Evolutionary conservation across 768 basidiomycete genomes (phyloP).

Genomic region (Boletus reticulatus): DNA sequence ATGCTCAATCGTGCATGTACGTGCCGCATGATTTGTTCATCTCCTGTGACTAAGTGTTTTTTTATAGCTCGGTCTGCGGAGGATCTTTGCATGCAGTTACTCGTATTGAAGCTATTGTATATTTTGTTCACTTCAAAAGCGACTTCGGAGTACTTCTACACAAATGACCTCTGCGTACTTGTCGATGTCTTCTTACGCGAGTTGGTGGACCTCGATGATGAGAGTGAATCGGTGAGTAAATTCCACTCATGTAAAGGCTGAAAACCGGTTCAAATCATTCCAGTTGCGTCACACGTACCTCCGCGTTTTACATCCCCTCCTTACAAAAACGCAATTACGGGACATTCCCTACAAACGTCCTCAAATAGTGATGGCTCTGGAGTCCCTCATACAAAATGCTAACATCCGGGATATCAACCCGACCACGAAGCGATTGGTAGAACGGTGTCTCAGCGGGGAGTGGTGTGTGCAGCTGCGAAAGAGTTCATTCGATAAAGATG

Average conservation of each 20-base stretch:
- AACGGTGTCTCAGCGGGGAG: slow-evolving; percentile 81
- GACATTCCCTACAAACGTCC: slow-evolving; percentile 86
- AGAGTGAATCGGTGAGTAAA: slow-evolving; percentile 80
- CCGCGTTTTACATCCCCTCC: slow-evolving; percentile 91
- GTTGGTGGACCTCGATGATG: slow-evolving; percentile 87
- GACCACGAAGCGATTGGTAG: slow-evolving; percentile 89
- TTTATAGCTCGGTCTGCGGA: slow-evolving; percentile 83
- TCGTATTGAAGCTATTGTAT: slow-evolving; percentile 93
- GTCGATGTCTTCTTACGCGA: slow-evolving; percentile 99
- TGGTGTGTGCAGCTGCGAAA: slow-evolving; percentile 79
- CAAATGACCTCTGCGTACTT: slow-evolving; percentile 92
- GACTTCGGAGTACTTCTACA: slow-evolving; percentile 96
- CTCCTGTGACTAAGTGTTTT: slow-evolving; percentile 4
- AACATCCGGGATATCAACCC: slow-evolving; percentile 79
- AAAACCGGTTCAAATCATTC: slow-evolving; percentile 34
- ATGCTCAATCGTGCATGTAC: slow-evolving; percentile 94
- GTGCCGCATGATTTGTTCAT: slow-evolving; percentile 29
- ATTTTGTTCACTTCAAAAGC: slow-evolving; percentile 91
- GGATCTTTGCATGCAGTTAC: slow-evolving; percentile 90
- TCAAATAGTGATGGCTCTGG: slow-evolving; percentile 81
- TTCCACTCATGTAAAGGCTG: not conserved
- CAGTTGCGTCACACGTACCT: slow-evolving; percentile 91
- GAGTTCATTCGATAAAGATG: slow-evolving; percentile 27
- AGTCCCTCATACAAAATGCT: slow-evolving; percentile 70
- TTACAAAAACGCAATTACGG: slow-evolving; percentile 91